These are phyloP conservation scores for Floccularia luteovirens DNA, from an alignment of 768 basidiomycete genomes.

Conservation along the genomic window DNA sequence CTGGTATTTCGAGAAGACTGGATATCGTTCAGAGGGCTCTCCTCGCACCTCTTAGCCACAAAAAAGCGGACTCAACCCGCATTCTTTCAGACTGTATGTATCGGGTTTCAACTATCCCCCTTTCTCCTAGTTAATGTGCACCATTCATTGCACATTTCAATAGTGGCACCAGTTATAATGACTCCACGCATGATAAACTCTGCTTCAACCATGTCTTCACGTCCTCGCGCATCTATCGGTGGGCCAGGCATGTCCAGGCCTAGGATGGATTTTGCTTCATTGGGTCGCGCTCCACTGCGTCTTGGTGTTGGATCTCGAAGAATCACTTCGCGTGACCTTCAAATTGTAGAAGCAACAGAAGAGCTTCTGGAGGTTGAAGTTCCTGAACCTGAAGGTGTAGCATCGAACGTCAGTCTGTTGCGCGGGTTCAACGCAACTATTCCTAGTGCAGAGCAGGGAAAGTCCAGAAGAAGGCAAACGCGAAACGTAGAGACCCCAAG, in stretches of 20 bases:
- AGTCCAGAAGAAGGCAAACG: slow-evolving; percentile 69
- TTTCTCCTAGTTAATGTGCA: slow-evolving; percentile 4
- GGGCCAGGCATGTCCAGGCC: slow-evolving; percentile 25
- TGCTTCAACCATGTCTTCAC: slow-evolving; percentile 59
- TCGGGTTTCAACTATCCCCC: slow-evolving; percentile 3
- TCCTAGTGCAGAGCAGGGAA: slow-evolving; percentile 78
- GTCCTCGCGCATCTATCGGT: slow-evolving; percentile 26
- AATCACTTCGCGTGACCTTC: slow-evolving; percentile 76
- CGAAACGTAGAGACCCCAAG: slow-evolving; percentile 71
- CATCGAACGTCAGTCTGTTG: slow-evolving; percentile 70
- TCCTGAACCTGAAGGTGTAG: slow-evolving; percentile 66
- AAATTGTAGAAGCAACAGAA: slow-evolving; percentile 76
- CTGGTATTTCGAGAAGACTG: slow-evolving; percentile 37
- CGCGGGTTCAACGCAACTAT: slow-evolving; percentile 94
- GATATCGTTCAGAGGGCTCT: slow-evolving; percentile 64
- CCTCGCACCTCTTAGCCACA: slow-evolving; percentile 63
- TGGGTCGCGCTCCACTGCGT: slow-evolving; percentile 72
- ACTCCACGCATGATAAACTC: slow-evolving; percentile 77
- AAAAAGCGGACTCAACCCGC: slow-evolving; percentile 61
- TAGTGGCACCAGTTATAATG: slow-evolving; percentile 87
- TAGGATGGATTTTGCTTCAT: slow-evolving; percentile 63
- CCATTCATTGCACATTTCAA: slow-evolving; percentile 4
- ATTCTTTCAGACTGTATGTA: slow-evolving; percentile 70
- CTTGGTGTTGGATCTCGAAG: slow-evolving; percentile 58
- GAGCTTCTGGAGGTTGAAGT: slow-evolving; percentile 67